A percentile compares a stretch with the other conserved stretches of the same genome.
Evolutionary conservation across 1,284 basidiomycete species (phyloP).

Genomic region (Malassezia arunalokei): DNA sequence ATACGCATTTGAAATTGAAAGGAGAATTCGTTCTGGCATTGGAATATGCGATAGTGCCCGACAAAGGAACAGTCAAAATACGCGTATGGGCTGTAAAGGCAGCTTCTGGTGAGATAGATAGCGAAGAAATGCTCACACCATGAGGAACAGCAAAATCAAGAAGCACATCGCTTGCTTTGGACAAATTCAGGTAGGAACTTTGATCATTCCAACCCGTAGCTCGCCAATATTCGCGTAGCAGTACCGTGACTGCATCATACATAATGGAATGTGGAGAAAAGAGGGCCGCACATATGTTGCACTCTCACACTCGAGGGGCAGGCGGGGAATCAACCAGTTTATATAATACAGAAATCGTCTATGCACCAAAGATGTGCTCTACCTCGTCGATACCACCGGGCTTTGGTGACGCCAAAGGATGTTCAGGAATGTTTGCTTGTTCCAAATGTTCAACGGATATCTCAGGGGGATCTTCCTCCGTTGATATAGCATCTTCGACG

Average conservation of each 20-base stretch:
- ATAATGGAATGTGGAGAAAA: slow-evolving; percentile 12
- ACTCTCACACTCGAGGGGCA: neutral
- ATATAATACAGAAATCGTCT: neutral
- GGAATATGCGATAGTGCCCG: slow-evolving; percentile 85
- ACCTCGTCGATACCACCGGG: slow-evolving; percentile 39
- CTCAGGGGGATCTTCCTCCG: slow-evolving; percentile 17
- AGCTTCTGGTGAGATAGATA: slow-evolving; percentile 66
- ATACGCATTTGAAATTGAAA: slow-evolving; percentile 40
- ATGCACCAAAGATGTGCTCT: slow-evolving; percentile 32
- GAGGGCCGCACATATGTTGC: neutral
- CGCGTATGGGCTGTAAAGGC: slow-evolving; percentile 69
- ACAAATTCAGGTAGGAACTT: slow-evolving; percentile 80
- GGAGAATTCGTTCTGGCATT: slow-evolving; percentile 55
- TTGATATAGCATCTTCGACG: slow-evolving; percentile 16
- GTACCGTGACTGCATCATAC: slow-evolving; percentile 54
- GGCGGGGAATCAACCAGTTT: neutral
- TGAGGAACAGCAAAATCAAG: slow-evolving; percentile 70
- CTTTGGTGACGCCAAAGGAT: slow-evolving; percentile 25
- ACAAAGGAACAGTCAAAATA: slow-evolving; percentile 78
- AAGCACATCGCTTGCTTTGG: slow-evolving; percentile 56
- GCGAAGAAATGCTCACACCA: slow-evolving; percentile 67
- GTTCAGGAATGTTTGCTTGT: slow-evolving; percentile 7
- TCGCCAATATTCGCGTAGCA: slow-evolving; percentile 74
- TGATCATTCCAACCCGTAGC: slow-evolving; percentile 92
- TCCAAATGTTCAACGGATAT: neutral